Conservation (phyloP, 257 asterid species). For the Nicotiana attenuata region DNA sequence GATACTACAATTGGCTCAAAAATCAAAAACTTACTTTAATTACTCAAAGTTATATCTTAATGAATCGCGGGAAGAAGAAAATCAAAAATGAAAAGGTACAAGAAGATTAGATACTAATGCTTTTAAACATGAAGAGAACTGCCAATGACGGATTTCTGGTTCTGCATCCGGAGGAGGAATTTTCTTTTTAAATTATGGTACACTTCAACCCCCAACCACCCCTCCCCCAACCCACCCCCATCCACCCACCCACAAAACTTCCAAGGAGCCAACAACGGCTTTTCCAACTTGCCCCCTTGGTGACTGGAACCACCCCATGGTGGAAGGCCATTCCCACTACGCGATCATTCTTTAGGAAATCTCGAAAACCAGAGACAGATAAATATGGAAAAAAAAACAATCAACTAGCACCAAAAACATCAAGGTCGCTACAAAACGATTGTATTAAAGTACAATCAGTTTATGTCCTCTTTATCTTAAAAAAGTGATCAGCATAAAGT, state of each 20-base stretch:
- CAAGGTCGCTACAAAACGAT: background rate
- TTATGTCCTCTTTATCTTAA: background rate
- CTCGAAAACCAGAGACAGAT: background rate
- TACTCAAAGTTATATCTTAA: conserved; percentile 18
- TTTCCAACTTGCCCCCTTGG: background rate
- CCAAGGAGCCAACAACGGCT: background rate
- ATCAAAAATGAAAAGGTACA: background rate
- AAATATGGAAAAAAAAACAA: background rate
- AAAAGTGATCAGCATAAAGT: conserved; percentile 6
- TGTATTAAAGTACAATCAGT: conserved; percentile 2
- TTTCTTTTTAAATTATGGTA: background rate
- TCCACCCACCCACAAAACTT: too few species aligned
- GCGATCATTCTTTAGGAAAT: background rate
- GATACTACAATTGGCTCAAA: background rate
- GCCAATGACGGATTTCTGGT: background rate
- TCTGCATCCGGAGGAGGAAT: background rate
- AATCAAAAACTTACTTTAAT: background rate
- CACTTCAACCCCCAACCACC: background rate
- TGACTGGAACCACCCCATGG: background rate
- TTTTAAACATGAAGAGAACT: conserved; percentile 12
- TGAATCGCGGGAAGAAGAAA: conserved; percentile 2
- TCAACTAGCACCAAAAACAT: background rate
- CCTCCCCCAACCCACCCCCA: too few species aligned
- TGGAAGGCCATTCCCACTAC: background rate
- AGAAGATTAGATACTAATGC: conserved; percentile 1